Percentiles rank a stretch among this genome's conserved stretches.
Conservation (phyloP, 495 filamentous ascomycete species). For the Aspergillus egyptiacus region DNA sequence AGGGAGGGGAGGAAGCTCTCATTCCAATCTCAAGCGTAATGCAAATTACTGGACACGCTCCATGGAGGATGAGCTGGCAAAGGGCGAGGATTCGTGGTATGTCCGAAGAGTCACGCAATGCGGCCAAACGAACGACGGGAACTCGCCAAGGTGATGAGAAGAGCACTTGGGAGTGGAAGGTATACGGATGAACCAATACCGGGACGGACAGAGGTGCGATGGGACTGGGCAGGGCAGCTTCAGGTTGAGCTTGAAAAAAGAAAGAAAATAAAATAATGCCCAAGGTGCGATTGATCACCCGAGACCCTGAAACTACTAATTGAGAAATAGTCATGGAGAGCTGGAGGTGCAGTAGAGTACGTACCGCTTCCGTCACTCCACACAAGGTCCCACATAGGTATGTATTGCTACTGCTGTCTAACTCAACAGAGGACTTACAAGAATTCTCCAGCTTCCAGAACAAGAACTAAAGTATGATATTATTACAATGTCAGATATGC, state of each 20-base stretch:
- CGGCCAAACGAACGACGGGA: background rate
- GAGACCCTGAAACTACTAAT: no score
- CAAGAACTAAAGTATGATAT: no score
- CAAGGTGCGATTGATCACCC: no score
- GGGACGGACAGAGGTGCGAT: background rate
- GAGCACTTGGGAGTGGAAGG: background rate
- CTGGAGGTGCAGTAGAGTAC: no score
- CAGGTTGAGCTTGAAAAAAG: no score
- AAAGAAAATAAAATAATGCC: no score
- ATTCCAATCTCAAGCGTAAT: background rate
- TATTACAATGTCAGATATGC: background rate
- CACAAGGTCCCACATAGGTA: no score
- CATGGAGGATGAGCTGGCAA: background rate
- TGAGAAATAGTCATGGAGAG: no score
- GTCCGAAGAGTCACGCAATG: background rate
- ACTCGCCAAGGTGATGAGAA: background rate
- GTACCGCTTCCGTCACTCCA: constrained; percentile 3
- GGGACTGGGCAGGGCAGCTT: no score
- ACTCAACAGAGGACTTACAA: no score
- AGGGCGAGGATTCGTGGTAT: background rate
- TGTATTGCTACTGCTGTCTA: no score
- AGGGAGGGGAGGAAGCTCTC: constrained; percentile 4
- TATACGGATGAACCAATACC: background rate
- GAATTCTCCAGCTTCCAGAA: no score
- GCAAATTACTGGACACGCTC: background rate